Base-by-base conservation (phyloP, 1,284 basidiomycete species). In the Ganoderma meredithae region DNA sequence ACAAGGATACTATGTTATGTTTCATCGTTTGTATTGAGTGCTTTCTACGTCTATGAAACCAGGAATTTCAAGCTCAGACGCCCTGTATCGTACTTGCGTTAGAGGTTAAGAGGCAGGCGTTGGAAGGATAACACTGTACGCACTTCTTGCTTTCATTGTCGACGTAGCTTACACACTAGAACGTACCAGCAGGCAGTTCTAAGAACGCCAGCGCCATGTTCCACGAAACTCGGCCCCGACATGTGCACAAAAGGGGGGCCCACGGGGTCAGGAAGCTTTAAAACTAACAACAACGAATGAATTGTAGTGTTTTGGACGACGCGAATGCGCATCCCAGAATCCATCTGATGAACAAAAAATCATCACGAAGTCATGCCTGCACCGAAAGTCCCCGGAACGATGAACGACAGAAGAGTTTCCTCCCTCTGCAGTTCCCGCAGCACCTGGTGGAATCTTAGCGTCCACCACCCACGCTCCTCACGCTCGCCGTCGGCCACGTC, bases 401-500 rank as follows among this genome's bases (percentile, higher is more conserved):
- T 33, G 27, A 33, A 33, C 15, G 31, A 9, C 52, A 33, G 3
- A 25, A 22, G 39, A 60, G 60, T 25, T 19, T 74, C 75, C 62
- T 76, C 74, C 69, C 78, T 66, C 67, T 82, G 80, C 72, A 88
- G 76, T 76, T 91, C 90, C 40, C 81, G 78, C 69, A 91, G 81
- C 6, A 93, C 88, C 71, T 91, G 87, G 72, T 90, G 88, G 73
- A 94, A 94, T 55, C 91, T 82, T 63, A 90, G 74, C 3, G 88
- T 84, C 93, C 93, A 95, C 91, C 92, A 95, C 3, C 87, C 90
- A 0, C 93, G 83, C 73, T 94, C 91, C 76, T 93, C 90, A 52
- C 91, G 79, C 75, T 94, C 93, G 64, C 82, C 82, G 62, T 81
- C 78, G 33, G 77, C 78, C 12, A 71, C 69, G 63, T 79, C 60